Base-by-base conservation (phyloP, 129 eudicot genomes). In the Arctium lappa region DNA sequence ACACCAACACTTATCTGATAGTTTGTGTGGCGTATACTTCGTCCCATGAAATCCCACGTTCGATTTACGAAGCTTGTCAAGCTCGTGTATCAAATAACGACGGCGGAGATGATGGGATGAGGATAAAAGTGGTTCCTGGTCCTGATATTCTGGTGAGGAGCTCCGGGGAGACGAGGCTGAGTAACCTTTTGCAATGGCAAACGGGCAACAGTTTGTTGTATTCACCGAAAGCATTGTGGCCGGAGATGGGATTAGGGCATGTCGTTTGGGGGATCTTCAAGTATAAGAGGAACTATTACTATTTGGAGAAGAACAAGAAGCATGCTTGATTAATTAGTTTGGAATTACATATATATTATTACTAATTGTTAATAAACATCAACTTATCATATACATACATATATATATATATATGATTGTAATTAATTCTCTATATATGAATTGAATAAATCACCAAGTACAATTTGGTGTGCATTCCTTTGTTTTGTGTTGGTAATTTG, bases 101-200 rank as follows among this genome's bases (percentile, higher is more conserved):
- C 8, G 29, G 31, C 33, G 29, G 70, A 63, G 27, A 56, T 3
- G 56, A 44, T 18, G 75, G 37, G 27, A 56, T 34, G 33, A 74
- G 38, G 9, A 13, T 48, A 65, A 85, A 85, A 82, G 82, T 88
- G 39, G 78, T 83, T 7, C 92, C 91, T 6, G 94, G 89, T 85
- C 90, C 90, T 2, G 92, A 91, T 42, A 81, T 91, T 71, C 69
- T 93, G 85, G 83, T 93, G 5, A 78, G 97, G 53, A 87, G 90
- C 66, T 91, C 97, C 5, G 97, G 95, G 3, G 93, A 89, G 83
- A 89, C 91, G 31, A 85, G 92, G 56, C 86, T 93, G n/a, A 93
- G 95, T 78, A 93, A 93, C 83, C 91, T 89, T 18, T 84, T 90
- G 30, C 80, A 88, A 3, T 93, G 93, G 97, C 97, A 93, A 50